Evolutionary conservation across 106 monocot species (phyloP).

Genomic region (Dioscorea dumetorum): DNA sequence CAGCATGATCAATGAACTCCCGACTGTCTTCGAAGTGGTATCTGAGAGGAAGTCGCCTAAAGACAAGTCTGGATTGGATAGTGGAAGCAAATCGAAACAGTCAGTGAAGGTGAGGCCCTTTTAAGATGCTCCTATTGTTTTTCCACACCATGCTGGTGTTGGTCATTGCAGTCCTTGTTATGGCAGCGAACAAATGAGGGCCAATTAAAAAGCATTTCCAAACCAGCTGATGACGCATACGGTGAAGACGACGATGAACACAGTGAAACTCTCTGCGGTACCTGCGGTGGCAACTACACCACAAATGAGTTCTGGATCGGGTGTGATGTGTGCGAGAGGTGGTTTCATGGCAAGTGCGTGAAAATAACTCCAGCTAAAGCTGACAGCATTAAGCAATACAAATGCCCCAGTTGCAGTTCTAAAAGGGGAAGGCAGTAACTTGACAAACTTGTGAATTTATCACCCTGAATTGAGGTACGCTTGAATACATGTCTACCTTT

Average conservation of each 20-base stretch:
- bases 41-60: conserved; percentile 29
- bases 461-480: too few relatives aligned
- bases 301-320: conserved; percentile 57
- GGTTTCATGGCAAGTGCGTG: conserved; percentile 60
- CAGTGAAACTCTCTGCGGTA: conserved; percentile 47
- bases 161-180: background rate
- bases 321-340: conserved; percentile 50
- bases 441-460: background rate
- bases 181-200: conserved; percentile 34
- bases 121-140: too few relatives aligned
- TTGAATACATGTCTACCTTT: too few relatives aligned
- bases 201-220: conserved; percentile 31
- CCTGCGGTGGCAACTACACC: conserved; percentile 39
- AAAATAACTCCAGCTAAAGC: conserved; percentile 59
- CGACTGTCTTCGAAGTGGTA: conserved; percentile 43
- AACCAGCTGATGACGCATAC: conserved; percentile 23
- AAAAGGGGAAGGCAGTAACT: conserved; percentile 30
- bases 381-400: conserved; percentile 58
- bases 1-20: conserved; percentile 40
- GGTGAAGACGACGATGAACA: conserved; percentile 42
- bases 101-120: conserved; percentile 16
- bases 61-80: conserved; percentile 27
- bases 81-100: conserved; percentile 34
- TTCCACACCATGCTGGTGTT: too few relatives aligned
- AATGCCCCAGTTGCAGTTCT: conserved; percentile 47